Evolutionary conservation across 129 eudicot genomes (phyloP).

Genomic region (Escallonia herrerae): DNA sequence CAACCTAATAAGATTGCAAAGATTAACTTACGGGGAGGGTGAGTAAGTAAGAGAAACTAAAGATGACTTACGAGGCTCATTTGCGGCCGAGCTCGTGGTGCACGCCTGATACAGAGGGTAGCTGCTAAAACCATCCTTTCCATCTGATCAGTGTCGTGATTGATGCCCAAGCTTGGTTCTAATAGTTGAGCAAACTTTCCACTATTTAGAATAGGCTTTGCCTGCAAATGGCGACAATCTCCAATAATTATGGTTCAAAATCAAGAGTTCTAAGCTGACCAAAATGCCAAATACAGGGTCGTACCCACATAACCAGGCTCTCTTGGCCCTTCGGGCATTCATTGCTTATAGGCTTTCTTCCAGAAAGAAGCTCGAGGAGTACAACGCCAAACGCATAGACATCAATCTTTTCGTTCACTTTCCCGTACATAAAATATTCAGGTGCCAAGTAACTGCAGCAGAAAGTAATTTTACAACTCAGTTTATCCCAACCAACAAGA

Average conservation of each 20-base stretch:
- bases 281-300: slow-evolving; percentile 17
- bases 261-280: neutral
- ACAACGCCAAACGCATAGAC: slow-evolving; percentile 92
- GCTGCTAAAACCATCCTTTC: slow-evolving; percentile 92
- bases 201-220: slow-evolving; percentile 62
- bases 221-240: slow-evolving; percentile 34
- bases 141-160: slow-evolving; percentile 57
- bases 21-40: neutral
- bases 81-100: slow-evolving; percentile 90
- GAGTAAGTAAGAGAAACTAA: neutral
- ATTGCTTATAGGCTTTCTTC: slow-evolving; percentile 84
- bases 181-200: slow-evolving; percentile 58
- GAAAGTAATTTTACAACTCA: slow-evolving; percentile 2
- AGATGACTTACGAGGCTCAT: slow-evolving; percentile 66
- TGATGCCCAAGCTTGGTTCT: slow-evolving; percentile 54
- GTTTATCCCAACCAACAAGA: neutral
- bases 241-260: neutral
- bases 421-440: slow-evolving; percentile 90
- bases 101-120: slow-evolving; percentile 77
- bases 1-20: too few relatives aligned
- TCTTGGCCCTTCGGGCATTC: slow-evolving; percentile 84
- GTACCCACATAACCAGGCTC: slow-evolving; percentile 97
- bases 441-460: slow-evolving; percentile 85
- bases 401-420: slow-evolving; percentile 83
- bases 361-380: slow-evolving; percentile 93